These are phyloP conservation scores for Dendryphion nanum DNA, from an alignment of 2,329 filamentous ascomycete genomes.

Conservation along the genomic window DNA sequence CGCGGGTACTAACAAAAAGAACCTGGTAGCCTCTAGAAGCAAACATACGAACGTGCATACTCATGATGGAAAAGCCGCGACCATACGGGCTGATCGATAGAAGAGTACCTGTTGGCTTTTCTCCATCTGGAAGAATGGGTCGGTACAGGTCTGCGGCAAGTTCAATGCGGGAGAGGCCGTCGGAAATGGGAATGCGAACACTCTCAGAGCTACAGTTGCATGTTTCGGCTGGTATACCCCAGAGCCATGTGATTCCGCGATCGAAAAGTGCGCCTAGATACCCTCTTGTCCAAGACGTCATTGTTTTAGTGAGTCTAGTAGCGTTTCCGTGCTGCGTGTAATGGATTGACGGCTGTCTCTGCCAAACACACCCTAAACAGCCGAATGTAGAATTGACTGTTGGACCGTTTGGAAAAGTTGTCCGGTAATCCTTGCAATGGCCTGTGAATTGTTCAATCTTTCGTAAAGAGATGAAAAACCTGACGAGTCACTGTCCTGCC, in stretches of 20 bases:
- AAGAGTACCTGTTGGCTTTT: constrained; percentile 8
- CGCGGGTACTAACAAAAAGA: constrained; percentile 12
- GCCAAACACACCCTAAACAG: too few species aligned
- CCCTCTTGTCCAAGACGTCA: too few species aligned
- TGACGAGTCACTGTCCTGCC: too few species aligned
- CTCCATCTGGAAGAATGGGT: constrained; percentile 4
- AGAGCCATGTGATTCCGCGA: not conserved
- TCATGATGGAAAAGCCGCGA: constrained; percentile 3
- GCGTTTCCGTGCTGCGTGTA: too few species aligned
- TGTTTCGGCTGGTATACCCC: constrained; percentile 10
- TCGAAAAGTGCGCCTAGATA: constrained; percentile 1
- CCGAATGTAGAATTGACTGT: too few species aligned
- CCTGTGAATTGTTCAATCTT: too few species aligned
- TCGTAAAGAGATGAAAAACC: too few species aligned
- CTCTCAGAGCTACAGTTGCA: constrained; percentile 5
- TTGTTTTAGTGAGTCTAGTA: too few species aligned
- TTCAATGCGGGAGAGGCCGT: constrained; percentile 3
- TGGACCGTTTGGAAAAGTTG: too few species aligned
- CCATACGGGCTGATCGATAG: constrained; percentile 11
- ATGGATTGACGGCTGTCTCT: too few species aligned
- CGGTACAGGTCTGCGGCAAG: constrained; percentile 8
- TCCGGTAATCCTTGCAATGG: too few species aligned
- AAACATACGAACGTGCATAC: constrained; percentile 2
- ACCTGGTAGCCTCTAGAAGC: constrained; percentile 12
- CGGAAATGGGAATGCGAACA: constrained; percentile 9